Evolutionary conservation across 78 protist genomes (phyloP).

Genomic region (Chrysochromulina parva): DNA sequence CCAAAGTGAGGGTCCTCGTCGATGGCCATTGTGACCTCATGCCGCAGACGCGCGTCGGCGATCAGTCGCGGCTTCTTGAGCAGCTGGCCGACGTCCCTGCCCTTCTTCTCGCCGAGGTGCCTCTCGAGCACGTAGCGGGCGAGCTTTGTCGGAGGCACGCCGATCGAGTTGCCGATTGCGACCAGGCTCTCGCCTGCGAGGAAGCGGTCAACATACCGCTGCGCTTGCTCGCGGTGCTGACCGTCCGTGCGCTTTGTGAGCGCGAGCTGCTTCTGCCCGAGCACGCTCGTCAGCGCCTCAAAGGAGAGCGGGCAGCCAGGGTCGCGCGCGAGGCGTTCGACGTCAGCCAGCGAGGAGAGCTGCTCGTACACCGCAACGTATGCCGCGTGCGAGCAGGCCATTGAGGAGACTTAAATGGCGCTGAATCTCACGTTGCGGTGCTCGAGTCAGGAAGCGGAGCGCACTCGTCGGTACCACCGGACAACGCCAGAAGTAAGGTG

Average conservation of each 20-base stretch:
- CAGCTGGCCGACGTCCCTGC: neutral
- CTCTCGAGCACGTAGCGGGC: neutral
- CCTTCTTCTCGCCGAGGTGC: neutral
- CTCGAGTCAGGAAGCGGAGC: no score
- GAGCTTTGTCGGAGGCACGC: neutral
- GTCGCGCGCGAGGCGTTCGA: no score
- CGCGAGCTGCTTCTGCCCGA: neutral
- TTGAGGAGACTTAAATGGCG: no score
- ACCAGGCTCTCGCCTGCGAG: neutral
- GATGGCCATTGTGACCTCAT: neutral
- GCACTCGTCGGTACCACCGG: no score
- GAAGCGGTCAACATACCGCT: neutral
- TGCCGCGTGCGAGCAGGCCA: no score
- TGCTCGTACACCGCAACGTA: no score
- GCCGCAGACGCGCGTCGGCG: neutral
- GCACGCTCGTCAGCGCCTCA: neutral
- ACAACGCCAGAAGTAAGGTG: no score
- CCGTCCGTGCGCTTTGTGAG: neutral
- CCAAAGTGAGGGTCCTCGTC: neutral
- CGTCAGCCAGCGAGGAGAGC: no score
- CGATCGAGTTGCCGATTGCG: neutral
- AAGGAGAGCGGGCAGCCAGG: neutral
- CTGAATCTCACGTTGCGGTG: no score
- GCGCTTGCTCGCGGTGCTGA: neutral
- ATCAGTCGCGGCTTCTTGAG: neutral